Percentiles rank a stretch among this genome's conserved stretches.
phyloP scores from a whole-genome alignment of 2,329 filamentous ascomycete species.

The Leptodontidium sp. region DNA sequence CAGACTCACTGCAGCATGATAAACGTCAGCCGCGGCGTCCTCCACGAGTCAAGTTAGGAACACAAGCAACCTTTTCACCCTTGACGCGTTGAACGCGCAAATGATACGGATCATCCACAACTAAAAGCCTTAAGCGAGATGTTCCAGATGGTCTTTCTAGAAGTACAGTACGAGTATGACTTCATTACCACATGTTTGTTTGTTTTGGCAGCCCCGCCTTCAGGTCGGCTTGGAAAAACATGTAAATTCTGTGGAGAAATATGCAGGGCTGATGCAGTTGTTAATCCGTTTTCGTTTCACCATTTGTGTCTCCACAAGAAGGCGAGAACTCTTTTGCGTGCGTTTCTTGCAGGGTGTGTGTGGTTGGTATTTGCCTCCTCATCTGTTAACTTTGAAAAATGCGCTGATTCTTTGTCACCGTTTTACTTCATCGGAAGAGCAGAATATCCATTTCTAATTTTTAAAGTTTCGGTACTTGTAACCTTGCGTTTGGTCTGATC shows the following conservation, averaged over 20 bases:
- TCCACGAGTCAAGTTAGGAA: background rate
- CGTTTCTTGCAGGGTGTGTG: too few species aligned
- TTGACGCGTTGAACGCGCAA: constrained; percentile 1
- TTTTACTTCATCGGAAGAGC: background rate
- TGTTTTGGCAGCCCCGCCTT: too few species aligned
- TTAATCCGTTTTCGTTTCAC: too few species aligned
- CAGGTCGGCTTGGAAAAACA: too few species aligned
- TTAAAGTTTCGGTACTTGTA: background rate
- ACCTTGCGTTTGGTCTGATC: background rate
- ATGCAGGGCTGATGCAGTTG: too few species aligned
- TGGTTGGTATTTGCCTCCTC: background rate
- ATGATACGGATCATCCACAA: background rate
- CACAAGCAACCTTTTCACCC: background rate
- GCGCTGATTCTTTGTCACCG: constrained; percentile 1
- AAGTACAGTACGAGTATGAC: too few species aligned
- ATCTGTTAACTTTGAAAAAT: background rate
- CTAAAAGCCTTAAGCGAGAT: background rate
- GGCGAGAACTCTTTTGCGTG: too few species aligned
- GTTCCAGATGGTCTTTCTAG: background rate
- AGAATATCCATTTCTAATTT: background rate
- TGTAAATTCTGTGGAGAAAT: too few species aligned
- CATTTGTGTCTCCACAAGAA: too few species aligned
- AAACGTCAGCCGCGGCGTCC: background rate
- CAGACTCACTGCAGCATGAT: background rate
- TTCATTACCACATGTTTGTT: too few species aligned